Conservation (phyloP, 2,329 filamentous ascomycete genomes). For the Verticillium dahliae region DNA sequence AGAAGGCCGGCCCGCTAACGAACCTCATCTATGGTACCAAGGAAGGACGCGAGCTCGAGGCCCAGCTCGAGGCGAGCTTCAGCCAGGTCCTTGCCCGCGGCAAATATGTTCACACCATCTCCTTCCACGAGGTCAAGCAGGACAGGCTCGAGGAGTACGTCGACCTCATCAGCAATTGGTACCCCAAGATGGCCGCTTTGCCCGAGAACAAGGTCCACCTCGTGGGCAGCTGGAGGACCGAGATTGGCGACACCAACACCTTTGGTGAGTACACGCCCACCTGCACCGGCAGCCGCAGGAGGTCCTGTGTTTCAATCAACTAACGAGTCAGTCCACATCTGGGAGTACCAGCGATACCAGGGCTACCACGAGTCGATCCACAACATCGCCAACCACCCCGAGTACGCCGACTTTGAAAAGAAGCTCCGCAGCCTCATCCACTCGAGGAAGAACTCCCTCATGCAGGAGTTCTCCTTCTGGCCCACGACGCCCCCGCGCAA, state of each 20-base stretch:
- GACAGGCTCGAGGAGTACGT: constrained; percentile 95
- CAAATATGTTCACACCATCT: constrained; percentile 98
- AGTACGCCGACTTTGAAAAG: constrained; percentile 75
- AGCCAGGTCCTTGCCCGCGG: constrained; percentile 89
- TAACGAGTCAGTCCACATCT: constrained; percentile 75
- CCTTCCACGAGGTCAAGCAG: constrained; percentile 91
- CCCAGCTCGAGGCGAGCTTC: constrained; percentile 93
- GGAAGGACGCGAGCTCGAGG: constrained; percentile 88
- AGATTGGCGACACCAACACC: constrained; percentile 94
- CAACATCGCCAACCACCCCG: constrained; percentile 74
- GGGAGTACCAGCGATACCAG: constrained; percentile 97
- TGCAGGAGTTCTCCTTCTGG: constrained; percentile 99
- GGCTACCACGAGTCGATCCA: constrained; percentile 92
- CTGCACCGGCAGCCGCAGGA: background rate
- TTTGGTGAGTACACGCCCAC: constrained; percentile 61
- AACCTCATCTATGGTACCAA: constrained; percentile 96
- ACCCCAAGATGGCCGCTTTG: constrained; percentile 77
- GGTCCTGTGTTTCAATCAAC: background rate
- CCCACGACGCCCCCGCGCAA: constrained; percentile 85
- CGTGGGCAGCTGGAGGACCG: constrained; percentile 96
- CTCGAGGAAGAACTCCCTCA: constrained; percentile 80
- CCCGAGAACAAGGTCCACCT: constrained; percentile 91
- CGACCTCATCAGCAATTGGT: constrained; percentile 82
- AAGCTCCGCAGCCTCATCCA: constrained; percentile 82
- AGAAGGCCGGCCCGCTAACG: constrained; percentile 67